Base-by-base conservation (phyloP, 768 basidiomycete species). In the Kwoniella dendrophila region DNA sequence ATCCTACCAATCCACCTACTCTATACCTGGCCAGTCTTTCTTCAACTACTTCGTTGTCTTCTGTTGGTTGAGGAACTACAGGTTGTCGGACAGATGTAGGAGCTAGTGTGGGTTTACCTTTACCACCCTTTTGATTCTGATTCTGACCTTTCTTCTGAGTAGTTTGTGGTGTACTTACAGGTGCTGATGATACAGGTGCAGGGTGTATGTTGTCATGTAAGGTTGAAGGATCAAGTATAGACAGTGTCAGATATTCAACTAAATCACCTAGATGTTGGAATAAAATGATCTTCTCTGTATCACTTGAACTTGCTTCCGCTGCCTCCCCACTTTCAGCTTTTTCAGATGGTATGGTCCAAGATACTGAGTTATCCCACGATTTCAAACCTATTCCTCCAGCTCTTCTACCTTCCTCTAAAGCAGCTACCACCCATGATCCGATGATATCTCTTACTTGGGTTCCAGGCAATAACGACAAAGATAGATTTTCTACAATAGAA, bases 151-250 rank as follows among this genome's bases (percentile, higher is more conserved):
- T 56, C 56, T 66, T 67, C 0, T n/a, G 27, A 20, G 55, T 30
- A 4, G 59, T 47, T 0, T 58, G 56, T 1, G 56, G 43, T 3
- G 60, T 40, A 40, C 29, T 47, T 24, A 57, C 33, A 4, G 65
- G 41, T 2, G 61, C 59, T 11, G 59, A 47, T n/a, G 71, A 56
- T 10, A 75, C 67, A 5, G 76, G 73, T 1, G 75, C 67, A 26
- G 79, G 79, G 52, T 78, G 76, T 11, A 80, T 75, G 56, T 76
- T 71, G 47, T 74, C 73, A 62, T 78, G 76, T 18, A 80, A 60
- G 4, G 74, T 71, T 3, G 67, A 43, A 1, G 77, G 75, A 22
- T 75, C 69, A 11, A 79, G 64, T 12, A 78, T 76, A 0, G 76
- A 72, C 29, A 74, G 53, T 4, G 71, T 66, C 30, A 80, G 64